Percentiles rank a stretch among this genome's conserved stretches.
These are phyloP conservation scores for Quercus tomentella DNA, from an alignment of 331 rosid genomes.

Conservation along the genomic window DNA sequence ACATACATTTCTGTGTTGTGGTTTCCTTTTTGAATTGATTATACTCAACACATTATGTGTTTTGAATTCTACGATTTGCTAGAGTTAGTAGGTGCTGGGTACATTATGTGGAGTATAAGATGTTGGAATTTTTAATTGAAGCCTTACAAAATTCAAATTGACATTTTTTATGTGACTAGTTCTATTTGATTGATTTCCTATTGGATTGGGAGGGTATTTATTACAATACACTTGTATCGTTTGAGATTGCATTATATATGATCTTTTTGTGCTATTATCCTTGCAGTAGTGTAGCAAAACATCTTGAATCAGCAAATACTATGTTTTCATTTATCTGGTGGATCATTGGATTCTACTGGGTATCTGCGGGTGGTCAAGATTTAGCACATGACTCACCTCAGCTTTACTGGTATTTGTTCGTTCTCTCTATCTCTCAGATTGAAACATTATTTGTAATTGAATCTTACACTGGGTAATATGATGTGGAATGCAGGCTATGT, in stretches of 20 bases:
- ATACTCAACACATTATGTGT: background rate
- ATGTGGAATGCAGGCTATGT: slow-evolving; percentile 77
- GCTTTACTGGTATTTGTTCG: slow-evolving; percentile 79
- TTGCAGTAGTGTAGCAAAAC: slow-evolving; percentile 67
- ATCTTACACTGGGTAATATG: slow-evolving; percentile 30
- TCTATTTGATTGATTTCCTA: background rate
- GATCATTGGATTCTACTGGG: slow-evolving; percentile 99
- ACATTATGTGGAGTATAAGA: background rate
- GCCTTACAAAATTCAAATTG: background rate
- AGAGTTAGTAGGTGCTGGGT: background rate
- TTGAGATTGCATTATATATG: background rate
- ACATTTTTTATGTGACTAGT: too few relatives aligned
- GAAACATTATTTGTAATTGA: slow-evolving; percentile 13
- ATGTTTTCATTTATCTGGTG: slow-evolving; percentile 99
- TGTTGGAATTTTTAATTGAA: background rate
- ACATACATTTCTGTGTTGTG: background rate
- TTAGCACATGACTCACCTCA: slow-evolving; percentile 69
- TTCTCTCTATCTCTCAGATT: slow-evolving; percentile 5
- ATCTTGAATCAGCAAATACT: slow-evolving; percentile 91
- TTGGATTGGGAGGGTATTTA: background rate
- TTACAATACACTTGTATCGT: background rate
- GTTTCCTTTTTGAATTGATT: background rate
- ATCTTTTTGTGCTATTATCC: slow-evolving; percentile 4
- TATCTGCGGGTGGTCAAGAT: slow-evolving; percentile 80
- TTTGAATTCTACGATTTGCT: background rate